Base-by-base conservation (phyloP, 331 rosid species). In the Cydonia oblonga region DNA sequence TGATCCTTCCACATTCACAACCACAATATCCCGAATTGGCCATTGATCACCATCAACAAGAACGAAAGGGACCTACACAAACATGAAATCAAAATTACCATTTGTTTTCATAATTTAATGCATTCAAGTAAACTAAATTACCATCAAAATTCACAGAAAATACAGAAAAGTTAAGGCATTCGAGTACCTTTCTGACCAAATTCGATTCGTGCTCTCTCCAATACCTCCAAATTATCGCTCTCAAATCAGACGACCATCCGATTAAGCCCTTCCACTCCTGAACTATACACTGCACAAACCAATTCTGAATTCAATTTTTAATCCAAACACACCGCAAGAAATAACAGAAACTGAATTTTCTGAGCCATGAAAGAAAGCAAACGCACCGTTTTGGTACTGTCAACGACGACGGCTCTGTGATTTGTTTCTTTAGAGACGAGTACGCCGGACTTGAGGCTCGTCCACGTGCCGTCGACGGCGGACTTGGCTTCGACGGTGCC, bases 401-500 rank as follows among this genome's bases (percentile, higher is more conserved):
- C 90, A 81, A 91, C 51, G 46, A 87, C 38, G 19, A 91, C 98
- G 13, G 85, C 98, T 83, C 59, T 88, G 13, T 91, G 95, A 7
- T 93, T 93, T 10, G 91, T 85, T 75, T 86, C 95, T 0, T 81
- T 78, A 46, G 93, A 86, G 73, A 93, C 81, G 68, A 89, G 54
- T 1, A 83, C 78, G 23, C 76, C 72, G 15, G 96, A 80, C 67
- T 73, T 75, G 49, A 86, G 78, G 40, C 72, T 46, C 59, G 79
- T 91, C 92, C 86, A 85, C 72, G 64, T 81, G 3, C 83, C 85
- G 25, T 88, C 91, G 20, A 84, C 83, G n/a, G 80, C 70, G 69
- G 90, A 79, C 71, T 86, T 91, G 32, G 93, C 89, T 46, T 83
- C 88, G 9, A 93, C 97, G 25, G 75, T 80, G 63, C 97, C 98